Evolutionary conservation across 2,329 filamentous ascomycete species (phyloP), one percentile per base, ranked within the genome.

Genomic region (Fusarium clavum): DNA sequence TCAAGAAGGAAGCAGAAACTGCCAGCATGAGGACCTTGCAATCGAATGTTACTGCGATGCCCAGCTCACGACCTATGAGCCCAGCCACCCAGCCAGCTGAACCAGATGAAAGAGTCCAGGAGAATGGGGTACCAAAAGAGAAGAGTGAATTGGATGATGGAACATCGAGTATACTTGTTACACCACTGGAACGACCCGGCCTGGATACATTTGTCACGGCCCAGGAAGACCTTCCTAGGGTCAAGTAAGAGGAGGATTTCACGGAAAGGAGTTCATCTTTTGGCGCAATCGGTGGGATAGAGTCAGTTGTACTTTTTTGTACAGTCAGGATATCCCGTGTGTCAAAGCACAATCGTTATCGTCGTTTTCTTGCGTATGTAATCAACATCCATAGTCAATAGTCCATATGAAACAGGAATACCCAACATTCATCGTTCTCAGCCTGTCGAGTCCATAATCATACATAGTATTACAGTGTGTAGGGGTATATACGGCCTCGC

Each of bases 1-100:
- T 94, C 13, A 86, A 86, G 57, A 86, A 85, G 69, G 86, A 91
- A n/a, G 86, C 87, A 5, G 86, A 88, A 5, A 91, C 88, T 22
- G 90, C 90, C 1, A 93, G 91, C 79, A 93, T 91, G 86, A 80
- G 91, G 52, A 93, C 91, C 0, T 79, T 94, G 27, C 81, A 83
- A 40, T 88, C 86, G 6, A 75, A 77, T 20, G 62, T 69, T 53
- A 79, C 72, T 18, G 75, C 75, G 6, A 57, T 69, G 12, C 77
- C 75, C 10, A 74, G 73, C 6, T 79, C 76, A 13, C 77, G 67
- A 51, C 79, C 80, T 4, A 76, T 79, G 66, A 84, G 77, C 24
- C 77, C 73, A n/a, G 54, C 58, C 20, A 40, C 34, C 1, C 46
- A 65, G 20, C 45, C 41, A n/a, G 41, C 46, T 7, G 61, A 52